phyloP scores from a whole-genome alignment of 1,284 basidiomycete genomes.

The Somion occarium region DNA sequence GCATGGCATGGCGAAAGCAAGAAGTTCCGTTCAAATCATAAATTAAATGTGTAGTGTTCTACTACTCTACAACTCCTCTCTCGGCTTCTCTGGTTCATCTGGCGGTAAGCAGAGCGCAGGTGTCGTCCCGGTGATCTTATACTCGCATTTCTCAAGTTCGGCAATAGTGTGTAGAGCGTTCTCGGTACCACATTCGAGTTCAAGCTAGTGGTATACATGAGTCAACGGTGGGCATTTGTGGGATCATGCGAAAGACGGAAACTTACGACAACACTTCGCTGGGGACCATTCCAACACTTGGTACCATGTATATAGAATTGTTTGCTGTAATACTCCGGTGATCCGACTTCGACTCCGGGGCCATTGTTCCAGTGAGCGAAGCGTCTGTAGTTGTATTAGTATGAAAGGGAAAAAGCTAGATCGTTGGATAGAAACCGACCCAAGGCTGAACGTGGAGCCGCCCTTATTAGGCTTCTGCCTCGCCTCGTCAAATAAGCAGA shows the following conservation, averaged over 20 bases:
- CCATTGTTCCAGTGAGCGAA: conserved; percentile 75
- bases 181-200: conserved; percentile 81
- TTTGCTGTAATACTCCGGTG: conserved; percentile 73
- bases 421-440: conserved; percentile 47
- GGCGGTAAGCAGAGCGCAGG: conserved; percentile 86
- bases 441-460: conserved; percentile 76
- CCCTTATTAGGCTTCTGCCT: conserved; percentile 88
- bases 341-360: conserved; percentile 48
- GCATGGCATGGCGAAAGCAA: no score
- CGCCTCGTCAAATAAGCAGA: conserved; percentile 90
- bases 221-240: background rate
- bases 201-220: conserved; percentile 44
- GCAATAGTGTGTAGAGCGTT: conserved; percentile 80
- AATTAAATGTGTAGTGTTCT: background rate
- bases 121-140: conserved; percentile 81
- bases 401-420: background rate
- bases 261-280: conserved; percentile 72
- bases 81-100: conserved; percentile 46
- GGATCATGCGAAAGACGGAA: background rate
- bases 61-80: conserved; percentile 4
- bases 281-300: conserved; percentile 97
- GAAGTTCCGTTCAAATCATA: no score
- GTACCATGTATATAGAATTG: conserved; percentile 82
- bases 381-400: conserved; percentile 39
- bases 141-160: conserved; percentile 98